Base-by-base conservation (phyloP, 1,284 basidiomycete species). In the Tylopilus orsonianus region DNA sequence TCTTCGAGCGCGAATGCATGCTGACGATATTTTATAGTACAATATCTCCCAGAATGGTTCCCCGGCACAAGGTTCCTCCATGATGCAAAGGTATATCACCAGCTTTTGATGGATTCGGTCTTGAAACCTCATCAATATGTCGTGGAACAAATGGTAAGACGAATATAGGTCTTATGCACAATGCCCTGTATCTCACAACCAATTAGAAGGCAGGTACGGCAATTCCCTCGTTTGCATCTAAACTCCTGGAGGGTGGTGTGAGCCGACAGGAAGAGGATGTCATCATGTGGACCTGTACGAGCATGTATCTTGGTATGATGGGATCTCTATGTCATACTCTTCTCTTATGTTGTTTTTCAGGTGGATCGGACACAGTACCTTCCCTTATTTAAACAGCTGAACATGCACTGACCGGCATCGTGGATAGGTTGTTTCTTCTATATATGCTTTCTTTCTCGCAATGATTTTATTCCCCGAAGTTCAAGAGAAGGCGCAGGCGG, bases 11-110 rank as follows among this genome's bases (percentile, higher is more conserved):
- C 24, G 26, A 19, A 35, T n/a, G 19, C 8, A 23, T 16, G 8
- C 27, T 52, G 8, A 54, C 5, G 1, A n/a, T 8, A 20, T 9
- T 23, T 19, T 38, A 5, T 26, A 72, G 70, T 80, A 42, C 66
- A 61, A 38, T 51, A 68, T 35, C 50, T 80, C 7, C 78, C 78
- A 0, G 70, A 72, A 49, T 79, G 77, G 78, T 48, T 78, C 5
- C 78, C 77, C 26, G 77, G 78, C 0, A 65, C 66, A 20, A 64
- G 69, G 0, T 80, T 79, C 61, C 60, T 76, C 53, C 59, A 60
- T 20, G 66, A 66, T 8, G 77, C 74, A 4, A 59, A 66, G 10
- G 46, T 57, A 24, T 77, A 71, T 67, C 61, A 56, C 6, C 52
- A 60, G 22, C 49, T 66, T 2, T 59, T 71, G 1, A 47, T 51